Conservation (phyloP, 2,329 filamentous ascomycete species). For the Cordyceps farinosa region DNA sequence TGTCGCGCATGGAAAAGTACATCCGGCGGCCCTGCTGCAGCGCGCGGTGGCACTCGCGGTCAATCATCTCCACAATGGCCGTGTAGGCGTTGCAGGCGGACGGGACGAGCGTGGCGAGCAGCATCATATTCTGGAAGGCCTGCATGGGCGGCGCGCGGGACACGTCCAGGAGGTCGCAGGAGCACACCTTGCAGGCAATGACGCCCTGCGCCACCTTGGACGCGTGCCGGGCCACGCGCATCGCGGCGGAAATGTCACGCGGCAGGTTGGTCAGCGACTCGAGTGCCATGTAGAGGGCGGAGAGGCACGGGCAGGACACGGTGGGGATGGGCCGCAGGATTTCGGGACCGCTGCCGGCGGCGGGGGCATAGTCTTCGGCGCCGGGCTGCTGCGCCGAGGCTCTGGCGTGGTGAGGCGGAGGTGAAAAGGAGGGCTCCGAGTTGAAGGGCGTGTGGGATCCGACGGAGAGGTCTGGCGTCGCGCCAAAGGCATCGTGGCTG, state of each 20-base stretch:
- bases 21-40: conserved; percentile 39
- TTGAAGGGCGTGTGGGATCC: conserved; percentile 10
- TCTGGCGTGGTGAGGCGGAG: not conserved
- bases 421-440: conserved; percentile 12
- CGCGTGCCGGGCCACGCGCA: conserved; percentile 46
- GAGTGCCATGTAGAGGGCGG: conserved; percentile 48
- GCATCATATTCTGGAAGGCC: conserved; percentile 56
- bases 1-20: conserved; percentile 42
- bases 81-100: conserved; percentile 57
- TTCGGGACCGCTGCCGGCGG: not conserved
- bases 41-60: conserved; percentile 47
- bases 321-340: conserved; percentile 27
- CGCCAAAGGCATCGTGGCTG: not conserved
- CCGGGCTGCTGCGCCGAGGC: not conserved
- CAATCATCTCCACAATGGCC: conserved; percentile 51
- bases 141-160: conserved; percentile 41
- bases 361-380: not conserved
- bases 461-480: conserved; percentile 11
- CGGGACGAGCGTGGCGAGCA: conserved; percentile 55
- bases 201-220: conserved; percentile 48
- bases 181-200: conserved; percentile 50
- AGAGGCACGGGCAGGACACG: conserved; percentile 45
- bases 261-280: conserved; percentile 48
- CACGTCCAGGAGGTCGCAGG: conserved; percentile 33
- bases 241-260: conserved; percentile 41